Evolutionary conservation across 1,139 yeast genomes (phyloP), one percentile per base, ranked within the genome.

Genomic region (Trichomonascaceae sp.): DNA sequence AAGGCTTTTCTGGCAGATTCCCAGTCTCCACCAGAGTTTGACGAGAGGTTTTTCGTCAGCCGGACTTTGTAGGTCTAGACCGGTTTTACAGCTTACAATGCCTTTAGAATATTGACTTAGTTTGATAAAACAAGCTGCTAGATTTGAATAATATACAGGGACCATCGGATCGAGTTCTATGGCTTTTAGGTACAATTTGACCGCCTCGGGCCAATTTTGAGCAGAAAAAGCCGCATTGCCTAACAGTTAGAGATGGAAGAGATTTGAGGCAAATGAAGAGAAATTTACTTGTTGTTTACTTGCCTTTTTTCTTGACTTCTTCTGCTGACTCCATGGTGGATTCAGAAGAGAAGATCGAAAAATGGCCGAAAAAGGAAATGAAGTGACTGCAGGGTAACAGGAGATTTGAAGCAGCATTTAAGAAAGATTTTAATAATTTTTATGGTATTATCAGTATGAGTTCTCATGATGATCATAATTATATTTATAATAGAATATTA

Each of bases 41-140:
- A 70, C 45, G 22, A 43, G 44, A 27, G 51, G n/a, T 39, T 54
- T 54, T 27, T 45, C 44, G 45, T 69, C 55, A 32, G 46, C 50
- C 1, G 19, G 15, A 15, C 19, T 15, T 1, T 6, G 18, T 3
- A 17, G 30, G 10, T 41, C 30, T 41, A 44, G 39, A 17, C 47
- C 51, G 1, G 41, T 46, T 43, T 51, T 13, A 9, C 51, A 43
- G 15, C 70, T 55, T 1, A 58, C 58, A 22, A 87, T 67, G 0
- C 90, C 96, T 0, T 63, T 60, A 9, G 75, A 66, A 58, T 88
- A 80, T 60, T 83, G 86, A 17, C 68, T 63, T 1, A 79, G 63
- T 58, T 85, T 82, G 52, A 87, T 68, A 58, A 79, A 76, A 47
- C 89, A 76, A 69, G 96, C 96, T 20, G 96, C 96, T 68, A 96